phyloP scores from a whole-genome alignment of 768 basidiomycete species.

The Pleurotus eryngii region DNA sequence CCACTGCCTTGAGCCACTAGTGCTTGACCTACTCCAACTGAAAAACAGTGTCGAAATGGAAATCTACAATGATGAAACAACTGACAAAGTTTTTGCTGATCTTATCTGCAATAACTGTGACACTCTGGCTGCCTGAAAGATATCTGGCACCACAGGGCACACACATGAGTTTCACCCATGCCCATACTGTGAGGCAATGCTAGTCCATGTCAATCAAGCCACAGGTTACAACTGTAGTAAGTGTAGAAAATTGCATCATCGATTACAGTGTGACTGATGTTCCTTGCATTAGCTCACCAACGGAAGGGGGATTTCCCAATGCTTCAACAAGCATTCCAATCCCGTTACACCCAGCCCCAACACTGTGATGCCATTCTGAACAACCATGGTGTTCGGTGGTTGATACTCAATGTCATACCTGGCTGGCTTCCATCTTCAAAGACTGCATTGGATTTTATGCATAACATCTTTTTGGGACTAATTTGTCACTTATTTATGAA shows the following conservation, averaged over 20 bases:
- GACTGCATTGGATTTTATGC: slow-evolving; percentile 28
- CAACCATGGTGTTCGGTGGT: slow-evolving; percentile 19
- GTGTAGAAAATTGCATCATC: not conserved
- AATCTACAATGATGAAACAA: slow-evolving; percentile 13
- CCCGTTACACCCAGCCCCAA: slow-evolving; percentile 1
- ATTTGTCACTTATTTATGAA: slow-evolving; percentile 18
- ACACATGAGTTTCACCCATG: slow-evolving; percentile 22
- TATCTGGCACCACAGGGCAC: slow-evolving; percentile 23
- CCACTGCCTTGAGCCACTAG: slow-evolving; percentile 16
- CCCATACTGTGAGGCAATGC: slow-evolving; percentile 16
- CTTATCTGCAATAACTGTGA: slow-evolving; percentile 23
- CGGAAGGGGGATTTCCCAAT: slow-evolving; percentile 14
- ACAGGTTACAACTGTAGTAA: slow-evolving; percentile 10
- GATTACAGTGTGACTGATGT: not conserved
- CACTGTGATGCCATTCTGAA: slow-evolving; percentile 15
- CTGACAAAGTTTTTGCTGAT: slow-evolving; percentile 19
- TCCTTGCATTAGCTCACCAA: not conserved
- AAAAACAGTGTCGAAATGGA: slow-evolving; percentile 25
- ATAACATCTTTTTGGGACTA: slow-evolving; percentile 23
- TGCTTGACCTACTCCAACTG: slow-evolving; percentile 15
- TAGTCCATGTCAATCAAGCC: slow-evolving; percentile 18
- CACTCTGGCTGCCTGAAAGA: slow-evolving; percentile 22
- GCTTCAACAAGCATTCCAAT: slow-evolving; percentile 14
- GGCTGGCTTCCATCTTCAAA: slow-evolving; percentile 23
- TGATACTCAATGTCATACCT: slow-evolving; percentile 20